Evolutionary conservation across 768 basidiomycete species (phyloP).

Genomic region (Ephemerocybe angulata): DNA sequence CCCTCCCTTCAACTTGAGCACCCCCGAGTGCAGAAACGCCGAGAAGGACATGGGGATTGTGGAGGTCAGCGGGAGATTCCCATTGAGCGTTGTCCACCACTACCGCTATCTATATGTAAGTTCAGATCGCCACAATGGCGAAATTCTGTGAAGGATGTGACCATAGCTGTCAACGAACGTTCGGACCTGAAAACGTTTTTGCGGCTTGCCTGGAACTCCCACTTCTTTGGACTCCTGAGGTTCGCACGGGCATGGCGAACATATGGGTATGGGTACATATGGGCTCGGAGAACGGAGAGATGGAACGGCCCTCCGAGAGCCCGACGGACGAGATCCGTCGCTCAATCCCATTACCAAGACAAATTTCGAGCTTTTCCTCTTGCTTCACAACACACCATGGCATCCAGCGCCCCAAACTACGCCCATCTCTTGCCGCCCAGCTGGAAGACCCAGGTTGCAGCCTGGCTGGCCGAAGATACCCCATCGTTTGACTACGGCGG

Average conservation of each 20-base stretch:
- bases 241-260: no score
- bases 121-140: neutral
- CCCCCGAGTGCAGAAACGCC: slow-evolving; percentile 1
- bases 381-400: slow-evolving; percentile 1
- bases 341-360: no score
- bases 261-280: no score
- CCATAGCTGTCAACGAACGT: neutral
- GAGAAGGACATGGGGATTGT: slow-evolving; percentile 8
- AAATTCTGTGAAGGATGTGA: no score
- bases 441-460: slow-evolving; percentile 79
- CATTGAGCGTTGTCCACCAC: neutral
- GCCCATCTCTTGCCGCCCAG: slow-evolving; percentile 87
- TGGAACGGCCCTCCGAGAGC: neutral
- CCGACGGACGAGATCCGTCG: no score
- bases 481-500: slow-evolving; percentile 97
- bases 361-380: no score
- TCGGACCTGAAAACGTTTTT: neutral
- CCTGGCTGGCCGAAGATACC: slow-evolving; percentile 90
- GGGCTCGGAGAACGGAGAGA: no score
- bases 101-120: neutral
- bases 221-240: no score
- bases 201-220: no score
- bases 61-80: neutral
- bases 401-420: slow-evolving; percentile 32
- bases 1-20: slow-evolving; percentile 1